Base-by-base conservation (phyloP, 1,139 yeast species). In the Arxiozyma heterogenica region DNA sequence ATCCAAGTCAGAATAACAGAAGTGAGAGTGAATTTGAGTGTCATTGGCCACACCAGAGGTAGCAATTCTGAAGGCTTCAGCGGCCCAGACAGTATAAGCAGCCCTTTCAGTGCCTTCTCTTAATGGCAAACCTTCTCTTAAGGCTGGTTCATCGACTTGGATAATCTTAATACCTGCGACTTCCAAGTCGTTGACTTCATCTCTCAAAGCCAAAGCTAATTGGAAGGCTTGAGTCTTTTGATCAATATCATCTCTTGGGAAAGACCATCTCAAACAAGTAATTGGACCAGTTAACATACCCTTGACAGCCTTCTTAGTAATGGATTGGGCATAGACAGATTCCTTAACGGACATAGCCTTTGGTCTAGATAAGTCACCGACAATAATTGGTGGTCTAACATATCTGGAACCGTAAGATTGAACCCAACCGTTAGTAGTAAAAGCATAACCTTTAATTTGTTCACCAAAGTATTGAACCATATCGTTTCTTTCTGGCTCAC, bases 281-380 rank as follows among this genome's bases (percentile, higher is more conserved):
- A 93, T 95, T 74, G 98, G 98, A 79, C 98, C 98, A 73, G 98
- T 91, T 75, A 93, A 86, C 98, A 93, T 93, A 87, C 98, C 98
- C 84, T 93, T 93, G 84, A 93, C 86, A 73, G 97, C 97, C 80
- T 86, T 86, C 70, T 83, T 77, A 71, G 98, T 90, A 72, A 93
- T 77, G 61, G 96, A 87, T 82, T 94, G 98, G 67, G 98, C 98
- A 77, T 89, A 93, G 72, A 93, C 95, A 58, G 98, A 91, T 82
- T 94, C 98, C 83, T 90, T 91, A 67, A 93, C 98, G 65, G 98
- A 84, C 97, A 93, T 93, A 66, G 98, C 88, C 73, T 82, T 83
- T 74, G 98, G 98, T 82, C 98, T 91, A 58, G 97, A 90, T 69
- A 93, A 91, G 76, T 93, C 98, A 81, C 98, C 98, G 68, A 91